Evolutionary conservation across 345 rosid species (phyloP).

Genomic region (Eucalyptus cladocalyx): DNA sequence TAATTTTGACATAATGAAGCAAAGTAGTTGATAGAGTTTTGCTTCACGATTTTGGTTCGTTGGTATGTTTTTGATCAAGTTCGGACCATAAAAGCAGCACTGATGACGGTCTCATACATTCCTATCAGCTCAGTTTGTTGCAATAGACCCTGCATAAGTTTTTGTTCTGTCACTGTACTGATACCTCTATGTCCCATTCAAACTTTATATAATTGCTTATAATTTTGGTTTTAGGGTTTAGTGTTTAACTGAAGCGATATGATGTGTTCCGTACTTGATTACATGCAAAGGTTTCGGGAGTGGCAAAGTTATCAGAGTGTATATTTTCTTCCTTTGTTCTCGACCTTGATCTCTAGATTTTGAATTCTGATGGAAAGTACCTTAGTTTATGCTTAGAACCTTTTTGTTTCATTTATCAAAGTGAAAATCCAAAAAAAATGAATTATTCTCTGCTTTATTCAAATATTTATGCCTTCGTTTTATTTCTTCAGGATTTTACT

Average conservation of each 20-base stretch:
- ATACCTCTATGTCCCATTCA: not conserved
- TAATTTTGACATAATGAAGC: not conserved
- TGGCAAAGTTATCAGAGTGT: not conserved
- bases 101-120: not conserved
- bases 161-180: not conserved
- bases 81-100: not conserved
- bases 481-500: conserved; percentile 61
- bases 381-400: not conserved
- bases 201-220: not conserved
- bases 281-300: not conserved
- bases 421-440: not conserved
- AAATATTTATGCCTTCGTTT: not conserved
- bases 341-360: not conserved
- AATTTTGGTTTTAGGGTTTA: not conserved
- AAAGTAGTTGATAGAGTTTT: not conserved
- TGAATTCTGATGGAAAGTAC: not conserved
- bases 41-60: not conserved
- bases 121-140: not conserved
- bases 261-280: not conserved
- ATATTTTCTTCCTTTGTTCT: not conserved
- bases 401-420: not conserved
- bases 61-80: not conserved
- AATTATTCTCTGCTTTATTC: not conserved
- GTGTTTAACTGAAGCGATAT: not conserved
- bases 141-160: not conserved